These are phyloP conservation scores for Penicillium angulare DNA, from an alignment of 495 filamentous ascomycete species.

Conservation along the genomic window DNA sequence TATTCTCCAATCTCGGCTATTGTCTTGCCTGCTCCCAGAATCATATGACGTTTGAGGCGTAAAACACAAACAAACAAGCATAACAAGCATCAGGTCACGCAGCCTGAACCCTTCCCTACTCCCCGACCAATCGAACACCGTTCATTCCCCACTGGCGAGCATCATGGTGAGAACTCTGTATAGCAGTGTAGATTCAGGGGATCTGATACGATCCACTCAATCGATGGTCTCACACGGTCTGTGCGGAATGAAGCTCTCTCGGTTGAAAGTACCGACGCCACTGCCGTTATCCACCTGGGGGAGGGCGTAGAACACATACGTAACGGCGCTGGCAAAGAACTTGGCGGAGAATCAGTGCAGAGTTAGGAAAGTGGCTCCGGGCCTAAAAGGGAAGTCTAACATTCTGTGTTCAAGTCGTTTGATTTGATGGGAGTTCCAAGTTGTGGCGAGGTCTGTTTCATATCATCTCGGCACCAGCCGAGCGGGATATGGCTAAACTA, in stretches of 20 bases:
- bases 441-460: background rate
- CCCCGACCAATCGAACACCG: background rate
- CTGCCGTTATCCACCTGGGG: constrained; percentile 16
- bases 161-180: background rate
- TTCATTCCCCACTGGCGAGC: background rate
- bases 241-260: constrained; percentile 11
- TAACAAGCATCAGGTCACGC: background rate
- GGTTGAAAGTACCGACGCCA: constrained; percentile 23
- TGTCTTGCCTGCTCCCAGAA: background rate
- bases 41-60: background rate
- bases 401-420: no score
- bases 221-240: constrained; percentile 3
- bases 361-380: background rate
- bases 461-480: background rate
- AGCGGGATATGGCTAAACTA: background rate
- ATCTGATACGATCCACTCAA: background rate
- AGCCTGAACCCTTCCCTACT: background rate
- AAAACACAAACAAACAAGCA: background rate
- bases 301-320: background rate
- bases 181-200: background rate
- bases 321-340: background rate
- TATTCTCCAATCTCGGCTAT: background rate
- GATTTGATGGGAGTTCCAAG: no score
- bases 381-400: no score
- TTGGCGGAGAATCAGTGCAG: background rate